Evolutionary conservation across 2,329 filamentous ascomycete genomes (phyloP), one percentile per base, ranked within the genome.

Genomic region (Penicillium sp.): DNA sequence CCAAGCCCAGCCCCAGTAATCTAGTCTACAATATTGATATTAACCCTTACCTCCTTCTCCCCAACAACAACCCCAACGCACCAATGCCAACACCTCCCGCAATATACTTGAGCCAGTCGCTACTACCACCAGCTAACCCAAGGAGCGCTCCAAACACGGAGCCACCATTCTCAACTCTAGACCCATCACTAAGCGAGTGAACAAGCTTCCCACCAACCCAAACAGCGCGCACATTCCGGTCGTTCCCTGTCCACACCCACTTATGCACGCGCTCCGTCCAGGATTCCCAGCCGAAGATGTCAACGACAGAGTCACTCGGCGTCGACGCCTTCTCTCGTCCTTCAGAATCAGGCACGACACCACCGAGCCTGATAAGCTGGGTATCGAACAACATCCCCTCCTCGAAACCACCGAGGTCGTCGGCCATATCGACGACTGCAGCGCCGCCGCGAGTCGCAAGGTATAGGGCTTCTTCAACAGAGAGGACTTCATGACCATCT

Each of bases 171-270:
- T 26, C 41, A 13, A 13, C 15, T 19, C 58, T 38, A 13, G 21
- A 47, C 41, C 35, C 47, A 9, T 26, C 52, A 11, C 47, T 29
- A 49, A 56, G 11, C 6, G 52, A 51, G 64, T 97, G 92, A 52
- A 97, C 95, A 75, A 96, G 77, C 66, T 88, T 81, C 3, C 95
- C 95, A 73, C 85, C 88, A 1, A 98, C 93, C 94, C 94, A 99
- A 5, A 99, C 95, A 68, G 85, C 88, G 70, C 84, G 85, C 3
- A 93, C 94, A 76, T 98, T 98, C 68, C 94, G 84, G 78, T 98
- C 95, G 81, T 98, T 93, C 0, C 95, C 95, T 67, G 87, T 91
- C 79, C 91, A 99, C 64, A 98, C 82, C 95, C 95, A 99, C 82
- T 99, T 99, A 56, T 92, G 91, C 11, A 98, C 80, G 71, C 83